Evolutionary conservation across 2,329 filamentous ascomycete genomes (phyloP), one percentile per base, ranked within the genome.

Genomic region (Rhinocladiella mackenziei): DNA sequence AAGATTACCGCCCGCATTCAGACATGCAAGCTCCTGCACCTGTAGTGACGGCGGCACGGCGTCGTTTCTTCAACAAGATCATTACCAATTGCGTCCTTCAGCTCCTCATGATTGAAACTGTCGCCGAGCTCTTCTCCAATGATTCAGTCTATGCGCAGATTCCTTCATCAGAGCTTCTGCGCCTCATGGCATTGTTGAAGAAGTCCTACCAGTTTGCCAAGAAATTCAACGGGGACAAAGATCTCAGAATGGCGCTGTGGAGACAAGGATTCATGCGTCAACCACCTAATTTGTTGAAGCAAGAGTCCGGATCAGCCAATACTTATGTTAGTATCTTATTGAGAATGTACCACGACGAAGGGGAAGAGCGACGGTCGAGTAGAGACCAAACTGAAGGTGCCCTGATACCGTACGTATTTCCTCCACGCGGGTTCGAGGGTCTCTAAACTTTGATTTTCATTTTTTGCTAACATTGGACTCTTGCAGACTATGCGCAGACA

Each of bases 201-300:
- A 92, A 94, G 62, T 92, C 85, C 19, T 98, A 95, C 68, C 81
- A 94, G 48, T 99, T 99, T 57, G 92, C 94, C 32, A 89, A 94
- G 60, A 86, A 84, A 58, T 99, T 99, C 75, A 99, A 99, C 65
- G 88, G 89, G 53, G 89, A 98, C 68, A 94, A 95, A 67, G 92
- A 97, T 56, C 74, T 99, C 26, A 82, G 92, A 33, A 94, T 94
- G 76, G 81, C 87, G 13, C 75, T 99, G 13, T 98, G 94, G 88
- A 78, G 89, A 38, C 92, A 98, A 64, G 92, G 94, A 0, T 99
- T 98, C 74, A 99, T 99, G 92, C 95, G 94, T 69, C 92, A 98
- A 63, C 91, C 92, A 11, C 92, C 92, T 2, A 99, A 99, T 60
- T 74, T 99, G 9, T 77, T 99, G 20, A 98, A 98, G 70, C 92